Percentiles rank a stretch among this genome's conserved stretches.
These are phyloP conservation scores for Phytophthora megakarya DNA, from an alignment of 352 stramenopile species.

Conservation along the genomic window DNA sequence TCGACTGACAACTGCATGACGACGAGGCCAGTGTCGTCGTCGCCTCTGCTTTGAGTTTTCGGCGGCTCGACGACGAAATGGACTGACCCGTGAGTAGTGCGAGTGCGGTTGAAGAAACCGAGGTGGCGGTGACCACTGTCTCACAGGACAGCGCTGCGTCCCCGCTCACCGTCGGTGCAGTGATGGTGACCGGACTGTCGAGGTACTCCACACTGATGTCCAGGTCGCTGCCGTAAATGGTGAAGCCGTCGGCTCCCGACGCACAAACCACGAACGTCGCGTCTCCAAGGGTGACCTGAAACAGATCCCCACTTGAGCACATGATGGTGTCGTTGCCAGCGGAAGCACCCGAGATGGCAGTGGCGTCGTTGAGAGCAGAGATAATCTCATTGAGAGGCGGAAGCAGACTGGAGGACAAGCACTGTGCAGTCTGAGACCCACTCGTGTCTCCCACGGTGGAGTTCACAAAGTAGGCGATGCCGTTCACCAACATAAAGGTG, in stretches of 20 bases:
- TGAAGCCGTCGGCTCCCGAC: conserved; percentile 16
- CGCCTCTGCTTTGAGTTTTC: conserved; percentile 17
- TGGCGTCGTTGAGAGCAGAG: conserved; percentile 18
- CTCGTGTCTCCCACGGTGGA: conserved; percentile 13
- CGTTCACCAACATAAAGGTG: conserved; percentile 34
- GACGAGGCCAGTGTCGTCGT: conserved; percentile 20
- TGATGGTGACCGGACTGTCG: background rate
- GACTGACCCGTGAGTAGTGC: conserved; percentile 6
- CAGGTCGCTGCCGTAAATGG: conserved; percentile 26
- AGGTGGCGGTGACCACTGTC: conserved; percentile 6
- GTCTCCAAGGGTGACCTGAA: conserved; percentile 34
- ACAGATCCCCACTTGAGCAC: conserved; percentile 32
- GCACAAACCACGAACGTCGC: conserved; percentile 37
- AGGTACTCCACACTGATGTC: background rate
- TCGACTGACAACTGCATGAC: conserved; percentile 27
- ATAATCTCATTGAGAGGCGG: conserved; percentile 27
- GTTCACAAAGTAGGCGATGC: conserved; percentile 35
- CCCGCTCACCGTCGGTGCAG: background rate
- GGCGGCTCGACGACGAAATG: conserved; percentile 1
- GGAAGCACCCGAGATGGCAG: conserved; percentile 18
- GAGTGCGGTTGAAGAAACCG: conserved; percentile 1
- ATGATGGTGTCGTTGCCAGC: conserved; percentile 20
- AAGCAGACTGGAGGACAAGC: conserved; percentile 23
- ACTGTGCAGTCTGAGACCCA: conserved; percentile 18
- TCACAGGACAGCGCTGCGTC: background rate